Conservation (phyloP, 768 basidiomycete genomes). For the Mycena rebaudengoi region DNA sequence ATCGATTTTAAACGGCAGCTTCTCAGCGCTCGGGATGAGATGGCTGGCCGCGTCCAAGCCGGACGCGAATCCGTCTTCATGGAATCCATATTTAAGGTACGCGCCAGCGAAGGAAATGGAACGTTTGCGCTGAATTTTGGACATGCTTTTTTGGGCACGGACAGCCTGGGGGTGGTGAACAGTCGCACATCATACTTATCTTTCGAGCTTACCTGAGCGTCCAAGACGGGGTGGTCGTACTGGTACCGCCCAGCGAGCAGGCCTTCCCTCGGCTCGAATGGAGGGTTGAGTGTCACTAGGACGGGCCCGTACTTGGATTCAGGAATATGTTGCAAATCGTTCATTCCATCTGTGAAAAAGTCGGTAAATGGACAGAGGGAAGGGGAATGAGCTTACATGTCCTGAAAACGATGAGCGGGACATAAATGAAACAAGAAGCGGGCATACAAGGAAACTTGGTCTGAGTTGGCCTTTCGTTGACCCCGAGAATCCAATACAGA, state of each 20-base stretch:
- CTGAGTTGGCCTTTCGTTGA: slow-evolving; percentile 53
- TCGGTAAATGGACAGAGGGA: not conserved
- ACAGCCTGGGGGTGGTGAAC: slow-evolving; percentile 52
- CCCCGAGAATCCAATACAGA: slow-evolving; percentile 49
- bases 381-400: slow-evolving; percentile 47
- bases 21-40: not conserved
- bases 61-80: slow-evolving; percentile 78
- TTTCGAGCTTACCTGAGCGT: slow-evolving; percentile 48
- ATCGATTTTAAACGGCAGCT: slow-evolving; percentile 22
- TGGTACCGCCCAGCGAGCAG: slow-evolving; percentile 59
- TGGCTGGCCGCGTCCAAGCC: slow-evolving; percentile 47
- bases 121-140: slow-evolving; percentile 66
- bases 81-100: slow-evolving; percentile 82
- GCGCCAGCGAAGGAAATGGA: slow-evolving; percentile 75
- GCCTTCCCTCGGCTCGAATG: slow-evolving; percentile 59
- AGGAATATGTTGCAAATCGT: slow-evolving; percentile 74
- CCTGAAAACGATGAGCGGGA: slow-evolving; percentile 33
- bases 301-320: slow-evolving; percentile 65
- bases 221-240: slow-evolving; percentile 78
- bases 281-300: slow-evolving; percentile 78
- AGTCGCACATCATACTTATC: not conserved
- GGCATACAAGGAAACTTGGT: slow-evolving; percentile 70
- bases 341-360: slow-evolving; percentile 69
- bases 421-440: not conserved
- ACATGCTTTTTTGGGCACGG: slow-evolving; percentile 59